phyloP scores from a whole-genome alignment of 495 filamentous ascomycete species.

The Hypoxylon rickii region DNA sequence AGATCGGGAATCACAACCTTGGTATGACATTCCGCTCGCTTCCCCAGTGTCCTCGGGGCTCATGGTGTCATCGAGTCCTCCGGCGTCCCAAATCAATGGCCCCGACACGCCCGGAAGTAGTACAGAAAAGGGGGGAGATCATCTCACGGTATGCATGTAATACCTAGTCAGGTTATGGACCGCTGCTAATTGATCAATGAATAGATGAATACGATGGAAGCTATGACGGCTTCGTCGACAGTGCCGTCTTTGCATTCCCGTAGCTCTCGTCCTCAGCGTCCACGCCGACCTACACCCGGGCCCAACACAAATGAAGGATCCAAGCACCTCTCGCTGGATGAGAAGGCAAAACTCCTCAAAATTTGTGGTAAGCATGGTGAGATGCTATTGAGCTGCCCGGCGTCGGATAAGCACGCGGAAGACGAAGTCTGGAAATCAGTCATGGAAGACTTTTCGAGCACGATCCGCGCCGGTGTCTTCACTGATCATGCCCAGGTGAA shows the following conservation, averaged over 20 bases:
- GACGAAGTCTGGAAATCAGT: slow-evolving; percentile 16
- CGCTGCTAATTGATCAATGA: not conserved
- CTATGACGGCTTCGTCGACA: not conserved
- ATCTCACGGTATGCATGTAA: not conserved
- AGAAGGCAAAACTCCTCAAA: slow-evolving; percentile 23
- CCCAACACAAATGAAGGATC: not conserved
- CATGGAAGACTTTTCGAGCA: slow-evolving; percentile 18
- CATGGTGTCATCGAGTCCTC: slow-evolving; percentile 1
- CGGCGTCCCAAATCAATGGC: not conserved
- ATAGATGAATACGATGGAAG: slow-evolving; percentile 1
- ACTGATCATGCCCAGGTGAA: slow-evolving; percentile 8
- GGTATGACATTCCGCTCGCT: not conserved
- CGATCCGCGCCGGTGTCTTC: slow-evolving; percentile 14
- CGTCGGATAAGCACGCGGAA: slow-evolving; percentile 14
- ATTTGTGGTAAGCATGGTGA: slow-evolving; percentile 9
- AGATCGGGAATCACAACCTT: not conserved
- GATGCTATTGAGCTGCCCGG: slow-evolving; percentile 10
- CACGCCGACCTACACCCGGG: not conserved
- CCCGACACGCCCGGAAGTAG: not conserved
- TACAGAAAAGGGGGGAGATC: not conserved
- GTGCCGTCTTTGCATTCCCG: not conserved
- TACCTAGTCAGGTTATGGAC: not conserved
- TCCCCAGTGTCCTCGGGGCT: slow-evolving; percentile 6
- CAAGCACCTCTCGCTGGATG: slow-evolving; percentile 3
- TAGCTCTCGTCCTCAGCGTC: not conserved